phyloP scores from a whole-genome alignment of 495 filamentous ascomycete species.

The Penicillium robsamsonii region DNA sequence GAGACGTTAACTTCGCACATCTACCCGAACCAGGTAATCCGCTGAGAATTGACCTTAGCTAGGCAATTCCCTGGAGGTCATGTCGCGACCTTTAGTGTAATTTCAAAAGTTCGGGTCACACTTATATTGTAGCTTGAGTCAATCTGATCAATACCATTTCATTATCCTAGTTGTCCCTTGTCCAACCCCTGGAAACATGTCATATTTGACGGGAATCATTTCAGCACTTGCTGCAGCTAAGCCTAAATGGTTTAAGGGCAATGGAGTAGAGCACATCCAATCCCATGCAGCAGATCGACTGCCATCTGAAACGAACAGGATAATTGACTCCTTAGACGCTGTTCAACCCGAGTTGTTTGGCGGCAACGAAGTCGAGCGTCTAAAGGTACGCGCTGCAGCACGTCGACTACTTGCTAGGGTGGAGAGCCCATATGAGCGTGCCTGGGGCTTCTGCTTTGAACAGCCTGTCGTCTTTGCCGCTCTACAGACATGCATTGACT shows the following conservation, averaged over 20 bases:
- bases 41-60: too few species aligned
- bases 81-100: too few species aligned
- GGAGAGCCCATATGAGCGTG: constrained; percentile 30
- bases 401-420: constrained; percentile 28
- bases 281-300: neutral
- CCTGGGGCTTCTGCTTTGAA: constrained; percentile 33
- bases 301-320: constrained; percentile 13
- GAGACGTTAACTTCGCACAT: too few species aligned
- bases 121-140: too few species aligned
- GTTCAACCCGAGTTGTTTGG: constrained; percentile 21
- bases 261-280: neutral
- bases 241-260: neutral
- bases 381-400: constrained; percentile 27
- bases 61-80: too few species aligned
- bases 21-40: too few species aligned
- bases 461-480: constrained; percentile 30
- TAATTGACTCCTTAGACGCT: constrained; percentile 24
- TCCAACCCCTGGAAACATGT: neutral
- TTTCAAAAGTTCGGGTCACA: too few species aligned
- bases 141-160: too few species aligned
- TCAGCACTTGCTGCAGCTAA: neutral
- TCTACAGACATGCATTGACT: constrained; percentile 30
- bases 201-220: neutral
- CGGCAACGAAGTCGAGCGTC: constrained; percentile 27
- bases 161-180: neutral